A percentile compares a stretch with the other conserved stretches of the same genome.
These are phyloP conservation scores for Colletotrichum scovillei DNA, from an alignment of 2,329 filamentous ascomycete species.

Conservation along the genomic window DNA sequence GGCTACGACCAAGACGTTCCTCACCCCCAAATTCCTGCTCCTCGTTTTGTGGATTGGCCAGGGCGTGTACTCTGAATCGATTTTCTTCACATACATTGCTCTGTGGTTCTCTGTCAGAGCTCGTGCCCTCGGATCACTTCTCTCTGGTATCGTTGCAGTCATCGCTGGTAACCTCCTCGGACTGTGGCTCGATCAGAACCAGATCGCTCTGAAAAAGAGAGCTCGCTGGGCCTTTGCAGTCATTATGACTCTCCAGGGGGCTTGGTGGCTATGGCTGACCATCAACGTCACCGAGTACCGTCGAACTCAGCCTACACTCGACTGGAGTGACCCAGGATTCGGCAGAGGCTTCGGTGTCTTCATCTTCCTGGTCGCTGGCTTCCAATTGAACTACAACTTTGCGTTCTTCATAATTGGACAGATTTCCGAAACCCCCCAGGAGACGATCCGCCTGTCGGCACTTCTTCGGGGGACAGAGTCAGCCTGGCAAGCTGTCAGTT, in stretches of 20 bases:
- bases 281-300: slow-evolving; percentile 70
- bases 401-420: slow-evolving; percentile 76
- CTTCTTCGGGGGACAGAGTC: slow-evolving; percentile 75
- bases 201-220: slow-evolving; percentile 61
- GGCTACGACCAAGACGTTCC: slow-evolving; percentile 58
- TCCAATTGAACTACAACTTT: slow-evolving; percentile 79
- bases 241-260: slow-evolving; percentile 68
- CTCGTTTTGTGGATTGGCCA: slow-evolving; percentile 62
- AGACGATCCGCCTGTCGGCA: slow-evolving; percentile 73
- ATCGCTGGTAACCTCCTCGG: slow-evolving; percentile 72
- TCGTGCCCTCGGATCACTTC: slow-evolving; percentile 56
- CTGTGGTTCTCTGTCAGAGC: slow-evolving; percentile 63
- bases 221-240: slow-evolving; percentile 63
- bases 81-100: slow-evolving; percentile 57
- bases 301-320: slow-evolving; percentile 60
- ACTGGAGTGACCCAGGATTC: slow-evolving; percentile 58
- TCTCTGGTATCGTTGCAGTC: slow-evolving; percentile 68
- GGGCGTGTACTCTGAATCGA: slow-evolving; percentile 54
- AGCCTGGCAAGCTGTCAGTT: slow-evolving; percentile 75
- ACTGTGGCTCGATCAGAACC: slow-evolving; percentile 66
- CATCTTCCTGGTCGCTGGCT: slow-evolving; percentile 72
- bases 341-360: slow-evolving; percentile 60
- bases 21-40: slow-evolving; percentile 56
- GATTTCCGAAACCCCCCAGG: slow-evolving; percentile 66
- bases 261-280: slow-evolving; percentile 77